These are phyloP conservation scores for Biscogniauxia sp. DNA, from an alignment of 2,329 filamentous ascomycete genomes.

Conservation along the genomic window DNA sequence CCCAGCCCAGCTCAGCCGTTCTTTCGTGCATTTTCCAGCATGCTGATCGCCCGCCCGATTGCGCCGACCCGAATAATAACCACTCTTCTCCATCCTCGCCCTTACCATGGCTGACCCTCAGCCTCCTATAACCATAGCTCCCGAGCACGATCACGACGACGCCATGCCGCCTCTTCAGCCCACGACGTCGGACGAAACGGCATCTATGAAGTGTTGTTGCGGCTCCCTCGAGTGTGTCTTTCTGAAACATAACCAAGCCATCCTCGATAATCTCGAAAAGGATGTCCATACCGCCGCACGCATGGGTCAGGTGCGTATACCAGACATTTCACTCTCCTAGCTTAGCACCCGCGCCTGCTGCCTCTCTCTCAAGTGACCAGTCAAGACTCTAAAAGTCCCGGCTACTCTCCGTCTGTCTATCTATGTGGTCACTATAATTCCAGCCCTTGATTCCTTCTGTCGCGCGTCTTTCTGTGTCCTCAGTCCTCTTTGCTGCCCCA, in stretches of 20 bases:
- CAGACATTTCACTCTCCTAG: constrained; percentile 2
- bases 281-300: constrained; percentile 84
- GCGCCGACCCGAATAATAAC: constrained; percentile 16
- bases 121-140: constrained; percentile 10
- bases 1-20: not conserved
- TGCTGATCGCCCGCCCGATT: constrained; percentile 19
- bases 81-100: constrained; percentile 3
- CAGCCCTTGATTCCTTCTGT: not conserved
- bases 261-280: constrained; percentile 79
- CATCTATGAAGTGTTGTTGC: constrained; percentile 73
- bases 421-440: not conserved
- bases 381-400: not conserved
- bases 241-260: constrained; percentile 74
- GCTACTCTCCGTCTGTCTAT: not conserved
- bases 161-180: constrained; percentile 6
- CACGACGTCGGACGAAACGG: constrained; percentile 24
- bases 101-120: constrained; percentile 17
- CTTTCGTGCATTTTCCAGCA: constrained; percentile 13
- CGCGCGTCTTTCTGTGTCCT: not conserved
- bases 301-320: constrained; percentile 80
- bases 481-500: not conserved
- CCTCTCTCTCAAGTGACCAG: not conserved
- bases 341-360: not conserved
- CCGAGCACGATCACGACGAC: constrained; percentile 7
- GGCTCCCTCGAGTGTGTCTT: constrained; percentile 76